These are phyloP conservation scores for Saturnispora halmiae DNA, from an alignment of 805 yeast genomes.

Conservation along the genomic window DNA sequence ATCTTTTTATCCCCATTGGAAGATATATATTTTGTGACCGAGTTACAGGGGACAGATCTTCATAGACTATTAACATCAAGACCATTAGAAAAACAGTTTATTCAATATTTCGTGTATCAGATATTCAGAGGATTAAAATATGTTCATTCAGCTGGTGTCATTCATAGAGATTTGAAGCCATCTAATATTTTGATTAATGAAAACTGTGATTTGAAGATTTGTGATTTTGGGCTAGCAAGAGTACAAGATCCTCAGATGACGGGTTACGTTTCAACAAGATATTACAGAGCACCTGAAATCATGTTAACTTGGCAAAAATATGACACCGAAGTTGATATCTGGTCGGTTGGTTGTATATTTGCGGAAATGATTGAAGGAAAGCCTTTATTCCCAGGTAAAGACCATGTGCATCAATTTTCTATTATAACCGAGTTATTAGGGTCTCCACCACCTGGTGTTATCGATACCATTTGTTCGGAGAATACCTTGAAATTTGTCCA, in stretches of 20 bases:
- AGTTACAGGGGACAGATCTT: conserved; percentile 91
- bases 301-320: conserved; percentile 68
- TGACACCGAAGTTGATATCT: conserved; percentile 67
- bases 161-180: conserved; percentile 81
- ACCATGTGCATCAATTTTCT: conserved; percentile 95
- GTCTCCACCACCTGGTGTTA: conserved; percentile 92
- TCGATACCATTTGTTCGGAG: conserved; percentile 91
- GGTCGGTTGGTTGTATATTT: conserved; percentile 75
- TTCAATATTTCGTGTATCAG: conserved; percentile 93
- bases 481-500: conserved; percentile 91
- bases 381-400: conserved; percentile 78
- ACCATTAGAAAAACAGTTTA: conserved; percentile 92
- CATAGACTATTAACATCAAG: conserved; percentile 86
- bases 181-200: conserved; percentile 61
- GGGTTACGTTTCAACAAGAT: conserved; percentile 76
- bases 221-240: conserved; percentile 73
- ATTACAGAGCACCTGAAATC: conserved; percentile 81
- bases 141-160: conserved; percentile 91
- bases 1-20: conserved; percentile 91
- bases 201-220: conserved; percentile 68
- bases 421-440: conserved; percentile 91
- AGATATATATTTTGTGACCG: conserved; percentile 94
- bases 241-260: conserved; percentile 47
- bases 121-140: conserved; percentile 88
- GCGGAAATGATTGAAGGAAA: conserved; percentile 57